Conservation (phyloP, 1,284 basidiomycete species). For the Microstroma glucosiphilum region DNA sequence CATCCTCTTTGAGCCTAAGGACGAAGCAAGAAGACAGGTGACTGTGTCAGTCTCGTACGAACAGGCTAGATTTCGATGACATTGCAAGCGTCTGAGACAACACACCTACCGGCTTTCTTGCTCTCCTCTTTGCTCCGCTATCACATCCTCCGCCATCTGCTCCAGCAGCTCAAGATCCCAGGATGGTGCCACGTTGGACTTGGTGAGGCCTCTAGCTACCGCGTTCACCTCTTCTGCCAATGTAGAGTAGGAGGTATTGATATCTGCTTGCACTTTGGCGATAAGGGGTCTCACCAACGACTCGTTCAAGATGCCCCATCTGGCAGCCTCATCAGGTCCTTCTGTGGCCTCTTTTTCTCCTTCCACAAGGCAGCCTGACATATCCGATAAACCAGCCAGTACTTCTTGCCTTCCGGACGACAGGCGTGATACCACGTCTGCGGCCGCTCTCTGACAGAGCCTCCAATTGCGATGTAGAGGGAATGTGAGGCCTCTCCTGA, state of each 20-base stretch:
- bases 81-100: background rate
- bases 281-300: background rate
- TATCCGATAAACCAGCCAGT: background rate
- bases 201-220: background rate
- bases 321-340: background rate
- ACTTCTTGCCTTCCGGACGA: background rate
- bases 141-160: constrained; percentile 3
- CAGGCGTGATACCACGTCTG: background rate
- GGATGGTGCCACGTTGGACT: background rate
- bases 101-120: constrained; percentile 7
- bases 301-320: background rate
- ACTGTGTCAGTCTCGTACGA: background rate
- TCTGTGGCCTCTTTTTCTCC: background rate
- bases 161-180: constrained; percentile 6
- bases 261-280: background rate
- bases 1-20: background rate
- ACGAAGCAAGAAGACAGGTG: background rate
- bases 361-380: background rate
- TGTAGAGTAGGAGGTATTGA: background rate
- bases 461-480: background rate
- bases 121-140: background rate
- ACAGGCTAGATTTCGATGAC: background rate
- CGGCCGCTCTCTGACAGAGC: background rate
- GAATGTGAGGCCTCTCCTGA: background rate
- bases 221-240: background rate